Conservation (phyloP, 177 flowering plant genomes). For the Vitis hybrid region DNA sequence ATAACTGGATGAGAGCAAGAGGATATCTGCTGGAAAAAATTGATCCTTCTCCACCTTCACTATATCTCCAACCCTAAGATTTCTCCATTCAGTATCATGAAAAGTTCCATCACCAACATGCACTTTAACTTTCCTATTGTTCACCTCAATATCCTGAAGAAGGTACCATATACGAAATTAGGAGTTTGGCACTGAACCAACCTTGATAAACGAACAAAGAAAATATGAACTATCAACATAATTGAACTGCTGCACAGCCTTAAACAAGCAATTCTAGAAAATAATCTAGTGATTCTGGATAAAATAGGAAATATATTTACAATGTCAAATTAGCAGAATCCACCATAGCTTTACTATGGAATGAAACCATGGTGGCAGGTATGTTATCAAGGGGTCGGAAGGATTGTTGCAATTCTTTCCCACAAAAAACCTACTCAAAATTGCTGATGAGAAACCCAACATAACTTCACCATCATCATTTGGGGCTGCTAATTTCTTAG, state of each 20-base stretch:
- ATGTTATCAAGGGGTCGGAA: too few species aligned
- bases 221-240: not conserved
- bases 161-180: slow-evolving; percentile 1
- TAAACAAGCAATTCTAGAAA: not conserved
- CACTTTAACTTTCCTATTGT: slow-evolving; percentile 77
- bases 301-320: too few species aligned
- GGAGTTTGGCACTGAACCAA: not conserved
- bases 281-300: not conserved
- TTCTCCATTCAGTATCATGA: slow-evolving; percentile 66
- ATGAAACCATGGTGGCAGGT: too few species aligned
- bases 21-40: slow-evolving; percentile 90
- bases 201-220: not conserved
- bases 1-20: slow-evolving; percentile 86
- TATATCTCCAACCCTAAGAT: slow-evolving; percentile 80
- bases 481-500: not conserved
- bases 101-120: slow-evolving; percentile 60
- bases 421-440: not conserved
- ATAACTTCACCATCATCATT: not conserved
- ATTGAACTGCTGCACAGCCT: not conserved
- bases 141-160: slow-evolving; percentile 84
- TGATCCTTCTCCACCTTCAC: slow-evolving; percentile 86
- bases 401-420: too few species aligned
- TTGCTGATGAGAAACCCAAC: not conserved
- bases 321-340: too few species aligned
- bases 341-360: too few species aligned